phyloP scores from a whole-genome alignment of 192 early-diverging fungal species.

The Diversispora eburnea region DNA sequence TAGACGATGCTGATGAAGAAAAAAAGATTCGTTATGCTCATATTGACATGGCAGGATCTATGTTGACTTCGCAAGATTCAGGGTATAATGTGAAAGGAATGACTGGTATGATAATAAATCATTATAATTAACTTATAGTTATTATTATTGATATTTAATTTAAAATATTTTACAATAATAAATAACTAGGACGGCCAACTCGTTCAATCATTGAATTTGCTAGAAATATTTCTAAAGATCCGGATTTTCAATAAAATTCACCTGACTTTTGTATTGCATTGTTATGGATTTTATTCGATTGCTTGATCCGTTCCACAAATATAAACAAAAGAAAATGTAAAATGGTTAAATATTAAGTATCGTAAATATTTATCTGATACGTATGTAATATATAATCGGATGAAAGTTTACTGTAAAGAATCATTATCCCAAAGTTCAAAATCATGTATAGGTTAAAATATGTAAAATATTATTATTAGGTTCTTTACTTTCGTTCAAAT shows the following conservation, averaged over 20 bases:
- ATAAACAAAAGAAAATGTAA: no score
- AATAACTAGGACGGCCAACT: conserved; percentile 71
- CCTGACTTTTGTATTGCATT: no score
- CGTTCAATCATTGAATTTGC: conserved; percentile 77
- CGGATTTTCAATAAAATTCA: background rate
- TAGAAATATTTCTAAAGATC: conserved; percentile 8
- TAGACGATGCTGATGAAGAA: conserved; percentile 25
- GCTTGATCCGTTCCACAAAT: no score
- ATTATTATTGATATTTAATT: background rate
- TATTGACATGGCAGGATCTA: conserved; percentile 88
- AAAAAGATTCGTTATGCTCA: conserved; percentile 61
- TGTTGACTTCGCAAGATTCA: conserved; percentile 59
- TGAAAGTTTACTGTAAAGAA: no score
- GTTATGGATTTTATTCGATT: no score
- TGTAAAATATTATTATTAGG: no score
- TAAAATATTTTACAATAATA: background rate
- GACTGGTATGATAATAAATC: conserved; percentile 49
- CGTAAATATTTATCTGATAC: no score
- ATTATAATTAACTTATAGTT: background rate
- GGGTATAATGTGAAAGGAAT: conserved; percentile 76
- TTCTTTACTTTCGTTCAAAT: no score
- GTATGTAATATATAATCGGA: no score
- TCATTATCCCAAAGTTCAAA: no score
- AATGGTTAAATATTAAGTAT: no score
- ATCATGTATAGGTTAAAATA: no score